phyloP scores from a whole-genome alignment of 208 protist genomes.

The Trypanosoma mega region DNA sequence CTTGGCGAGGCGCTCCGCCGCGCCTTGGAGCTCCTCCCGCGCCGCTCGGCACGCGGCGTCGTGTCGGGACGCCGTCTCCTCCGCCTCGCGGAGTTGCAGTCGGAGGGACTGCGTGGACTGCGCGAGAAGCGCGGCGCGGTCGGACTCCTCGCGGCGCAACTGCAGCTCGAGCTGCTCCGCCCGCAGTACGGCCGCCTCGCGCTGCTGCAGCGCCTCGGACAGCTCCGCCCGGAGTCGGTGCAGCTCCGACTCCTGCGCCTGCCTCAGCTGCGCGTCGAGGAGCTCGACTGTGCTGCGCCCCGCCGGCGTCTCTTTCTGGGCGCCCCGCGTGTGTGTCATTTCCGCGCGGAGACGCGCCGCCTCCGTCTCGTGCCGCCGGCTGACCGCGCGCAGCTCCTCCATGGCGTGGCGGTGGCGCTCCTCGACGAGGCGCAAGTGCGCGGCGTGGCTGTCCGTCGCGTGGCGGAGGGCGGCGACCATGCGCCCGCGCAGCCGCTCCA shows the following conservation, averaged over 20 bases:
- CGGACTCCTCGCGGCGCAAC: slow-evolving; percentile 43
- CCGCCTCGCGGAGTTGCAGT: too few species aligned
- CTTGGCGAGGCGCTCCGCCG: slow-evolving; percentile 12
- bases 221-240: slow-evolving; percentile 73
- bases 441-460: slow-evolving; percentile 70
- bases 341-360: slow-evolving; percentile 65
- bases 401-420: slow-evolving; percentile 69
- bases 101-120: too few species aligned
- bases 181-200: slow-evolving; percentile 67
- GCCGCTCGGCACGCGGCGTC: too few species aligned
- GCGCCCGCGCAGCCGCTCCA: slow-evolving; percentile 61
- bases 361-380: slow-evolving; percentile 69
- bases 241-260: slow-evolving; percentile 73
- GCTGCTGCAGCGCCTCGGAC: slow-evolving; percentile 52
- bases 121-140: too few species aligned
- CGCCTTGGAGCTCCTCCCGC: neutral
- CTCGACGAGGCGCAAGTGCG: slow-evolving; percentile 74
- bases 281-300: slow-evolving; percentile 53
- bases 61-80: too few species aligned
- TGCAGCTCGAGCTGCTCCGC: slow-evolving; percentile 63
- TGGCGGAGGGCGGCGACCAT: slow-evolving; percentile 73
- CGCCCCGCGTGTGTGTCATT: slow-evolving; percentile 53
- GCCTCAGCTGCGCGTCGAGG: slow-evolving; percentile 60
- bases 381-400: slow-evolving; percentile 51
- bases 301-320: slow-evolving; percentile 3